Conservation (phyloP, 2,329 filamentous ascomycete genomes). For the Clarireedia homoeocarpa region DNA sequence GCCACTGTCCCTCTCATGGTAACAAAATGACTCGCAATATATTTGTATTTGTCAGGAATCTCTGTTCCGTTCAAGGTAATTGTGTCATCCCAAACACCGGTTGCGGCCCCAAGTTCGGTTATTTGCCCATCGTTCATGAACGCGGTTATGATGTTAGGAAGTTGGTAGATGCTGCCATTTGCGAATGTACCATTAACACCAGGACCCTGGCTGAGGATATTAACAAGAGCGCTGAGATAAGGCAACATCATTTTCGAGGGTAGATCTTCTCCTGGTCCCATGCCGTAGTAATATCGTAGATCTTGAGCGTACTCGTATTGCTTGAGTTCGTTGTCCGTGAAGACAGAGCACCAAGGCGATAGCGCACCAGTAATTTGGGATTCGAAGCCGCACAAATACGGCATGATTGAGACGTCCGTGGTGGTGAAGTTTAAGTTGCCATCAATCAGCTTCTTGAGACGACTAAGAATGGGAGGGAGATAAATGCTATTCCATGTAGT, state of each 20-base stretch:
- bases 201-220: conserved; percentile 45
- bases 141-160: conserved; percentile 50
- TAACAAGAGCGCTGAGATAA: conserved; percentile 46
- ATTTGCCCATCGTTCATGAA: conserved; percentile 63
- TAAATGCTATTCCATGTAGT: conserved; percentile 1
- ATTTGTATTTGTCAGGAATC: conserved; percentile 42
- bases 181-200: conserved; percentile 38
- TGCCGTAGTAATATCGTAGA: conserved; percentile 59
- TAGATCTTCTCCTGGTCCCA: conserved; percentile 47
- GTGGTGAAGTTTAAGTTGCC: conserved; percentile 48
- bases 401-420: conserved; percentile 48
- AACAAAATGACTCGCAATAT: conserved; percentile 46
- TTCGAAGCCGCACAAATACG: conserved; percentile 66
- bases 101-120: conserved; percentile 49
- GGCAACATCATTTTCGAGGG: conserved; percentile 54
- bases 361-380: conserved; percentile 55
- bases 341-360: conserved; percentile 55
- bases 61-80: conserved; percentile 30
- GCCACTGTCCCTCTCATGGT: conserved; percentile 59
- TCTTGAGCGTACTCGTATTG: conserved; percentile 62
- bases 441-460: not conserved
- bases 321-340: conserved; percentile 52
- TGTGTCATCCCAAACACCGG: conserved; percentile 49
- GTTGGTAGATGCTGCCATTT: conserved; percentile 38
- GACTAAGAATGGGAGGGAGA: not conserved